A percentile compares a stretch with the other conserved stretches of the same genome.
Conservation (phyloP, 495 filamentous ascomycete genomes). For the Penicillium flavigenum region DNA sequence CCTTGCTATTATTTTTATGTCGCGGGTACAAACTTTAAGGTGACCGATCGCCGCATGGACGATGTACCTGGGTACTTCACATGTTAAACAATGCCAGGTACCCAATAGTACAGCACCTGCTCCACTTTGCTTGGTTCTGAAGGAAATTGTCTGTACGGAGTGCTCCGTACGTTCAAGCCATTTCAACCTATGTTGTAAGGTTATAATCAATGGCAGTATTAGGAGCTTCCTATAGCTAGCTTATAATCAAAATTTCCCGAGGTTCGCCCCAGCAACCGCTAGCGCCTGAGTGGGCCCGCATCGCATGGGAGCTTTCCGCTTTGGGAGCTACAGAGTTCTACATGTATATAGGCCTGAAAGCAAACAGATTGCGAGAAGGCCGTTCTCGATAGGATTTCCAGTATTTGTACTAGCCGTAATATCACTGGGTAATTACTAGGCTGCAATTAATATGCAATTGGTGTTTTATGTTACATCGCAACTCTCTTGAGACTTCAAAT, state of each 20-base stretch:
- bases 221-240: neutral
- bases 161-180: neutral
- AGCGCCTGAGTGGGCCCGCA: conserved; percentile 11
- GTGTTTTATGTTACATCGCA: neutral
- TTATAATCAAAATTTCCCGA: neutral
- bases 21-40: conserved; percentile 23
- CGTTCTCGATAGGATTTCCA: neutral
- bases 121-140: conserved; percentile 10
- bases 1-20: conserved; percentile 15
- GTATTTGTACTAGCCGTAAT: neutral
- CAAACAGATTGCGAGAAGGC: neutral
- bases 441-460: neutral
- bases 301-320: conserved; percentile 14
- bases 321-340: conserved; percentile 2
- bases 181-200: neutral
- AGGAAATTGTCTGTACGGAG: neutral
- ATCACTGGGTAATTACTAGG: neutral
- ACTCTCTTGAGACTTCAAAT: neutral
- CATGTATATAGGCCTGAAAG: neutral
- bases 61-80: conserved; percentile 23
- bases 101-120: conserved; percentile 8
- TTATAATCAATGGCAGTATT: neutral
- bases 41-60: conserved; percentile 25
- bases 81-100: conserved; percentile 18
- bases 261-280: conserved; percentile 12